phyloP scores from a whole-genome alignment of 306 rosid genomes.

The Vicia villosa region DNA sequence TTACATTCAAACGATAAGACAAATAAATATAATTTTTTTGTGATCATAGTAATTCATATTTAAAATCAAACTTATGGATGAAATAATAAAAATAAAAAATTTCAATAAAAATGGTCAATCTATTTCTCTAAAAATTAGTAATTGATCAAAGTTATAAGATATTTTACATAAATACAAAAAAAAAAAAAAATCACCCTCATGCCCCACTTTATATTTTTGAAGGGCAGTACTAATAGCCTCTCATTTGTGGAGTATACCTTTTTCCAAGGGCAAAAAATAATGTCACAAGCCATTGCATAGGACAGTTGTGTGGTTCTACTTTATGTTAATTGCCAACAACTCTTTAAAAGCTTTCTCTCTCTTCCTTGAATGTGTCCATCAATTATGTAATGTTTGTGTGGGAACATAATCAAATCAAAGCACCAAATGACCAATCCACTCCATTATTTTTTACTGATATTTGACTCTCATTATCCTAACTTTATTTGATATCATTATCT shows the following conservation, averaged over 20 bases:
- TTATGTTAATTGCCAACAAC: slow-evolving; percentile 46
- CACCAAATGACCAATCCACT: slow-evolving; percentile 2
- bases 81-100: too few relatives aligned
- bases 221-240: slow-evolving; percentile 21
- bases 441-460: not conserved
- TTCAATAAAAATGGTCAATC: too few relatives aligned
- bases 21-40: too few relatives aligned
- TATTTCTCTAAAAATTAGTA: too few relatives aligned
- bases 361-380: slow-evolving; percentile 15
- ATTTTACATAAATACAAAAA: not conserved
- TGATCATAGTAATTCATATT: too few relatives aligned
- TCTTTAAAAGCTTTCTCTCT: slow-evolving; percentile 34
- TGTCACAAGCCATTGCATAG: slow-evolving; percentile 51
- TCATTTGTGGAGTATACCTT: slow-evolving; percentile 40
- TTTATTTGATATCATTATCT: not conserved
- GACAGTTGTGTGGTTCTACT: slow-evolving; percentile 48
- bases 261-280: slow-evolving; percentile 65
- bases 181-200: not conserved
- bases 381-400: not conserved
- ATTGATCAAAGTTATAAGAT: too few relatives aligned
- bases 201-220: slow-evolving; percentile 46
- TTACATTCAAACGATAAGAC: too few relatives aligned
- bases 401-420: slow-evolving; percentile 23
- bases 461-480: slow-evolving; percentile 1
- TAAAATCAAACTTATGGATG: too few relatives aligned